Evolutionary conservation across 1,139 yeast species (phyloP), one percentile per base, ranked within the genome.

Genomic region (Hyphopichia buzzinii): DNA sequence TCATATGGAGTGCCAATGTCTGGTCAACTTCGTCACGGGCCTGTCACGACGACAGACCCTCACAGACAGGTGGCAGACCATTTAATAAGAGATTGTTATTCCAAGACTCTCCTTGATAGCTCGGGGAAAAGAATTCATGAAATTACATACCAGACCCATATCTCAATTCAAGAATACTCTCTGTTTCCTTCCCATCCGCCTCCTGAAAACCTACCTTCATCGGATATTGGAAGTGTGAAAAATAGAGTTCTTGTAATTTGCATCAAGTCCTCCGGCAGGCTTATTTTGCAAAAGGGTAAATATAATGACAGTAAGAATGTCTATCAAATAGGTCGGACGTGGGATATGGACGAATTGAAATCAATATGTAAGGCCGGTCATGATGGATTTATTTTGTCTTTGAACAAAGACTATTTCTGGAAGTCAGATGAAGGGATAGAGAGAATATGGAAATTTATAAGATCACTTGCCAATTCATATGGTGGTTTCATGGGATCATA

Each of bases 241-340:
- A 57, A 60, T 29, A 53, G 77, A 41, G 57, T 72, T 13, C 55
- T 72, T 35, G 72, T 67, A 4, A 49, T 72, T 14, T 69, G 76
- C 50, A 53, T 59, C 8, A 68, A 67, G 45, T 58, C 62, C 38
- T 54, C 69, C 4, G 94, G 95, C 3, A 66, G 85, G 17, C 82
- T 87, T 30, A 72, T 83, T 39, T 54, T 92, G 19, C 96, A 89
- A 54, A 92, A 92, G 61, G 96, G 95, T 2, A 81, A 95, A 49
- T 88, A 77, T 55, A 85, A 84, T 50, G 71, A 78, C 8, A 81
- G 81, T 41, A 88, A 68, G 39, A 54, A 85, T 3, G 60, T 81
- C 3, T 81, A 85, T 52, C 97, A 90, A 59, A 86, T 92, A 37
- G 98, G 98, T 27, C 76, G 96, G 52, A 84, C 95, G 4, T 92